Conservation (phyloP, 2,329 filamentous ascomycete genomes). For the Plectosphaerella cucumerina region DNA sequence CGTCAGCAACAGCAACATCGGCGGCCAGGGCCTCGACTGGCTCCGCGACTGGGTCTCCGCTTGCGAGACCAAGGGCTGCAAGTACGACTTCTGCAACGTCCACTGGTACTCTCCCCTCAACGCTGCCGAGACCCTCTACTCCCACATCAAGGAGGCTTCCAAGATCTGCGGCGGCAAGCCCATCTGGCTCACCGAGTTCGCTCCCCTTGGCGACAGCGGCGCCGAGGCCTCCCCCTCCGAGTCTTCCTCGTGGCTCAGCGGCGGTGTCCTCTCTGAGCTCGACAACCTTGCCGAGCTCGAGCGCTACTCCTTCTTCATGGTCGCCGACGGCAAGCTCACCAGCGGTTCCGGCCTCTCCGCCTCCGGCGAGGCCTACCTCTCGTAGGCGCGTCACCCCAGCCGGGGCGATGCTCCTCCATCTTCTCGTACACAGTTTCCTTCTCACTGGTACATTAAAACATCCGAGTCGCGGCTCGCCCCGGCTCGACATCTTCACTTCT, state of each 20-base stretch:
- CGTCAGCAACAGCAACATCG: constrained; percentile 54
- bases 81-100: constrained; percentile 55
- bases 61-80: constrained; percentile 45
- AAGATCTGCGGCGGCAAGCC: constrained; percentile 41
- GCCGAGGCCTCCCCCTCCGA: constrained; percentile 12
- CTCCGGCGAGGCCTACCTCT: constrained; percentile 47
- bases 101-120: constrained; percentile 59
- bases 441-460: not conserved
- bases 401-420: not conserved
- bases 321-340: constrained; percentile 36
- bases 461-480: not conserved
- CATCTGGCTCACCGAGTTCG: constrained; percentile 65
- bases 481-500: constrained; percentile 24
- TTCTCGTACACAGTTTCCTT: constrained; percentile 1
- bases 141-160: constrained; percentile 45
- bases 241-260: constrained; percentile 41
- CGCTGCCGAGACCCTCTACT: constrained; percentile 46
- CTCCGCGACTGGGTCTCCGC: constrained; percentile 46
- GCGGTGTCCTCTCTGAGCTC: constrained; percentile 40
- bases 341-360: constrained; percentile 34
- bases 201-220: constrained; percentile 37
- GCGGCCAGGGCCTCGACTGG: constrained; percentile 52
- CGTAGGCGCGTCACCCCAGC: constrained; percentile 12
- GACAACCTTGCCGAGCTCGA: constrained; percentile 47
- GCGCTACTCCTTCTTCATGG: constrained; percentile 57